These are phyloP conservation scores for Mycena venus DNA, from an alignment of 768 basidiomycete genomes.

Conservation along the genomic window DNA sequence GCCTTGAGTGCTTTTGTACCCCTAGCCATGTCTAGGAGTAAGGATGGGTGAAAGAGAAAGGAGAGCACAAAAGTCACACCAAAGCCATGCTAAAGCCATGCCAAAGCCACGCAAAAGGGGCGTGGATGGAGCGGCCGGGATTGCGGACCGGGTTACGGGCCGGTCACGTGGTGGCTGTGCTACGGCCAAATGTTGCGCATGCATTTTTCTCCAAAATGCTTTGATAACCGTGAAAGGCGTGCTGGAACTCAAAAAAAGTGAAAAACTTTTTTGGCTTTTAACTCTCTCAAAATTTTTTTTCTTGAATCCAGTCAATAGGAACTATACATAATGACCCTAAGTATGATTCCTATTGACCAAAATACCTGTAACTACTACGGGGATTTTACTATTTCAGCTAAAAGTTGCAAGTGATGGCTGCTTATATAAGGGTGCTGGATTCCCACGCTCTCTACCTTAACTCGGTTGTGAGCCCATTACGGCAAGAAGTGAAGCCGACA, in stretches of 20 bases:
- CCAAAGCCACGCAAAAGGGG: background rate
- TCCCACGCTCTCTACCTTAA: conserved; percentile 12
- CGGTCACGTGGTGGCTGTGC: too few species aligned
- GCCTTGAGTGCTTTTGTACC: background rate
- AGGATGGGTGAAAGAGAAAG: background rate
- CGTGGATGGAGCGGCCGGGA: background rate
- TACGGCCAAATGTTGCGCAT: too few species aligned
- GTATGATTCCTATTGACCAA: background rate
- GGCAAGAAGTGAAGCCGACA: background rate
- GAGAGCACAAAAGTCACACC: background rate
- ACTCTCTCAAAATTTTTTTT: background rate
- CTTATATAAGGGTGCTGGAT: conserved; percentile 4
- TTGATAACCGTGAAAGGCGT: background rate
- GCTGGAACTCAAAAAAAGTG: background rate
- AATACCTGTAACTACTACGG: background rate
- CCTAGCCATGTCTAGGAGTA: background rate
- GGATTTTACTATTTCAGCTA: background rate
- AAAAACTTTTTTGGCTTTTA: background rate
- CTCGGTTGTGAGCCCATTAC: background rate
- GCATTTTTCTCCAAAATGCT: conserved; percentile 8
- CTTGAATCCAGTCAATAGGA: conserved; percentile 2
- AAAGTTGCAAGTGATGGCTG: conserved; percentile 8
- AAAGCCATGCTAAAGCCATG: too few species aligned
- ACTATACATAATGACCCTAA: background rate
- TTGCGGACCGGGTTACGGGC: background rate